A percentile compares a stretch with the other conserved stretches of the same genome.
These are phyloP conservation scores for Chamaecrista fasciculata DNA, from an alignment of 306 rosid species.

Conservation along the genomic window DNA sequence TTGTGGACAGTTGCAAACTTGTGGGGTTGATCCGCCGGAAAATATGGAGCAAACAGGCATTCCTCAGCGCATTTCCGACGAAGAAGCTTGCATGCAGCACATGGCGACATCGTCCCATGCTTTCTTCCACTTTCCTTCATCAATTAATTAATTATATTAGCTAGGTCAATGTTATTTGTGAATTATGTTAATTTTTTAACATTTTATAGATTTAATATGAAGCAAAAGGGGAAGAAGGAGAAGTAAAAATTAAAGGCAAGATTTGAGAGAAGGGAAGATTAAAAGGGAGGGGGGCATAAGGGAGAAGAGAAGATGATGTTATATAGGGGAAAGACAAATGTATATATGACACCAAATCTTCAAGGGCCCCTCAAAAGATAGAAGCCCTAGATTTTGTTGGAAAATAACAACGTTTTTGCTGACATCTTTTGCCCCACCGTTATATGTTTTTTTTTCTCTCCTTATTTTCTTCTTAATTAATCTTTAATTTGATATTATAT, in stretches of 20 bases:
- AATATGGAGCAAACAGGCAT: slow-evolving; percentile 75
- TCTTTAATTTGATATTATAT: too few relatives aligned
- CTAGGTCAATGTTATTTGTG: not conserved
- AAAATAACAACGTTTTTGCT: slow-evolving; percentile 44
- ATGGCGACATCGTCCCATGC: slow-evolving; percentile 60
- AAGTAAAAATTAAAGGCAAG: not conserved
- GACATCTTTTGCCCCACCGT: slow-evolving; percentile 51
- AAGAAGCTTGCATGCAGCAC: slow-evolving; percentile 82
- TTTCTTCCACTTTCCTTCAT: slow-evolving; percentile 73
- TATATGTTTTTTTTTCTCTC: slow-evolving; percentile 26
- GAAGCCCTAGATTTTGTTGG: slow-evolving; percentile 51
- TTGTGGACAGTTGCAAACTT: slow-evolving; percentile 75
- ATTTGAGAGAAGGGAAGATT: not conserved
- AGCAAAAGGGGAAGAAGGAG: not conserved
- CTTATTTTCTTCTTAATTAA: not conserved
- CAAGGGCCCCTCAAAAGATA: slow-evolving; percentile 56
- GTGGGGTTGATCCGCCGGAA: slow-evolving; percentile 77
- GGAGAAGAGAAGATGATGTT: slow-evolving; percentile 26
- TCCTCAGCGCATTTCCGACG: slow-evolving; percentile 67
- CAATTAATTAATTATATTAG: not conserved
- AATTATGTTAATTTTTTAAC: too few relatives aligned
- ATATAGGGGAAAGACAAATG: slow-evolving; percentile 33
- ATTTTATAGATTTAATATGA: not conserved
- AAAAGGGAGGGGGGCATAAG: slow-evolving; percentile 30
- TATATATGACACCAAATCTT: slow-evolving; percentile 46